A percentile compares a stretch with the other conserved stretches of the same genome.
These are phyloP conservation scores for Fusarium ramigenum DNA, from an alignment of 2,329 filamentous ascomycete genomes.

Conservation along the genomic window DNA sequence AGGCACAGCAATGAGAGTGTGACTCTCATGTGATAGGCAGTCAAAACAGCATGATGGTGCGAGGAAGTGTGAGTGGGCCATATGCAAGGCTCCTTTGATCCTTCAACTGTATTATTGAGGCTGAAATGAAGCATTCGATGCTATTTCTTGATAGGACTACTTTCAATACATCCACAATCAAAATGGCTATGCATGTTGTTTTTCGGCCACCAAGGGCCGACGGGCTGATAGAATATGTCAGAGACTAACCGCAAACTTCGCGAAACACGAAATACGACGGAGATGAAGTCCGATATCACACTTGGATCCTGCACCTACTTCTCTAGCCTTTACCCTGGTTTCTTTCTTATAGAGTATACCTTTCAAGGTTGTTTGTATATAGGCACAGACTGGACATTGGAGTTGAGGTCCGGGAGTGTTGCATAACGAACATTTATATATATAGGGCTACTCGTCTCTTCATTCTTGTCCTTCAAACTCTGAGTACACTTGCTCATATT, in stretches of 20 bases:
- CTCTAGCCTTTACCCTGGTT: background rate
- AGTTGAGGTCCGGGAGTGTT: background rate
- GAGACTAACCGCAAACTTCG: background rate
- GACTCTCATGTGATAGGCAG: background rate
- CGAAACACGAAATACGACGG: conserved; percentile 8
- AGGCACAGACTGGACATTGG: background rate
- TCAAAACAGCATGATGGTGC: conserved; percentile 9
- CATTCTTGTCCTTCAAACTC: background rate
- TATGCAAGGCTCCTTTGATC: conserved; percentile 7
- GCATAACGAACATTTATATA: background rate
- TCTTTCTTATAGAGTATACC: background rate
- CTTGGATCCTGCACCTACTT: background rate
- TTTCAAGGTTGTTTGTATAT: background rate
- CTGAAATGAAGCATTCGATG: background rate
- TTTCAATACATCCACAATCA: background rate
- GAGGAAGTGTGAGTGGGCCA: conserved; percentile 16
- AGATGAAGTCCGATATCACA: background rate
- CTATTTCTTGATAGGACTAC: background rate
- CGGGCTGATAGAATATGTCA: background rate
- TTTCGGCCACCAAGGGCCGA: background rate
- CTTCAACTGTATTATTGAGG: background rate
- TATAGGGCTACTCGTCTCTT: background rate
- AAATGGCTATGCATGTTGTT: background rate
- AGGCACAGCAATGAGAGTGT: background rate
- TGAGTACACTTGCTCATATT: background rate